A percentile compares a stretch with the other conserved stretches of the same genome.
Evolutionary conservation across 2,329 filamentous ascomycete genomes (phyloP).

Genomic region (Pezizomycotina sp.): DNA sequence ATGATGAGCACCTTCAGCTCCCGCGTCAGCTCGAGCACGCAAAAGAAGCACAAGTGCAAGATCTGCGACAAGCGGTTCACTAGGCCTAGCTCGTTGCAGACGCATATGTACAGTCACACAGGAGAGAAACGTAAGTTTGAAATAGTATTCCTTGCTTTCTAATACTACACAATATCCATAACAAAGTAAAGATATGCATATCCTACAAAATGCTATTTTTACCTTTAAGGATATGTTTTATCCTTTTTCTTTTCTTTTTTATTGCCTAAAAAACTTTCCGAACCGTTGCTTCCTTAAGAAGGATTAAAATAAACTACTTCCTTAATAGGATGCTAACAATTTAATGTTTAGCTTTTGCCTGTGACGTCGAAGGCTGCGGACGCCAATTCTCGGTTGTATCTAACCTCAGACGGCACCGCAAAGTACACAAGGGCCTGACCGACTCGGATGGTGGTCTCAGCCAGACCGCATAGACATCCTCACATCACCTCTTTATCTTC

Average conservation of each 20-base stretch:
- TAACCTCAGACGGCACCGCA: conserved; percentile 82
- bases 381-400: conserved; percentile 95
- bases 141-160: too few relatives aligned
- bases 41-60: conserved; percentile 99
- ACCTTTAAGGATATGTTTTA: too few relatives aligned
- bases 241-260: too few relatives aligned
- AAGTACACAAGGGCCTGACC: conserved; percentile 82
- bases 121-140: conserved; percentile 88
- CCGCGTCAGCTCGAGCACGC: conserved; percentile 83
- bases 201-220: too few relatives aligned
- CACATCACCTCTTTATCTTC: too few relatives aligned
- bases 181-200: conserved; percentile 1
- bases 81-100: conserved; percentile 81
- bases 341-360: conserved; percentile 57
- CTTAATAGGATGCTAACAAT: too few relatives aligned
- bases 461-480: too few relatives aligned
- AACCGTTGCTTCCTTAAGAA: too few relatives aligned
- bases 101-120: conserved; percentile 97
- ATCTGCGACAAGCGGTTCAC: conserved; percentile 97
- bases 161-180: too few relatives aligned
- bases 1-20: conserved; percentile 99
- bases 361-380: conserved; percentile 85
- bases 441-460: too few relatives aligned
- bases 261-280: too few relatives aligned
- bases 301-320: too few relatives aligned